Base-by-base conservation (phyloP, 2,329 filamentous ascomycete species). In the Pseudocercospora fuligena region DNA sequence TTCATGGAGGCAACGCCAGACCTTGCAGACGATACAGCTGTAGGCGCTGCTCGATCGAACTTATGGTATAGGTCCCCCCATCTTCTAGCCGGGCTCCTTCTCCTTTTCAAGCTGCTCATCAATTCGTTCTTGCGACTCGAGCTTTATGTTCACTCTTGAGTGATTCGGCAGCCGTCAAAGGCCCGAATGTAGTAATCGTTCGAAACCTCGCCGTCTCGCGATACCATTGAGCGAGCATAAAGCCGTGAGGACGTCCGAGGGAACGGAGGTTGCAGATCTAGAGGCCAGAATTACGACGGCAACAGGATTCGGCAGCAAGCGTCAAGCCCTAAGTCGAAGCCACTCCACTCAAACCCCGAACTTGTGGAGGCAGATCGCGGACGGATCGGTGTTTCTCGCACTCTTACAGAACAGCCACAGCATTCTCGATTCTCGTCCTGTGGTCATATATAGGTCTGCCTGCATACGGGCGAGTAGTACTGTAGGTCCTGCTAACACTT, bases 401-500 rank as follows among this genome's bases (percentile, higher is more conserved):
- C 33, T 36, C 5, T n/a, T 51, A 1, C 47, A 51, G 9, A 23
- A 25, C 23, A 21, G 23, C 23, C 49, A 54, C 19, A n/a, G 14
- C 51, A 54, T 54, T 29, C 19, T 29, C 5, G 49, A 12, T 14
- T 53, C 19, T 40, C 36, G 40, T 19, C 47, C 14, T 27, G 25
- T 9, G 12, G 8, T n/a, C 27, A 56, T 47, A 43, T 60, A 60
- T 60, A 25, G 23, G 19, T 21, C 40, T 12, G 36, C 21, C 21
- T 46, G 27, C 36, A 25, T 19, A 33, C 57, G 36, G 40, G 51
- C 25, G 12, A n/a, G 31, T 43, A 43, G 14, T 36, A 46, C 46
- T 36, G 57, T 60, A 60, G 21, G 57, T 60, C n/a, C 36, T 60
- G 8, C n/a, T 47, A 60, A 25, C 21, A 29, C 27, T 46, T 40